These are phyloP conservation scores for Vigna angularis DNA, from an alignment of 306 rosid genomes.

Conservation along the genomic window DNA sequence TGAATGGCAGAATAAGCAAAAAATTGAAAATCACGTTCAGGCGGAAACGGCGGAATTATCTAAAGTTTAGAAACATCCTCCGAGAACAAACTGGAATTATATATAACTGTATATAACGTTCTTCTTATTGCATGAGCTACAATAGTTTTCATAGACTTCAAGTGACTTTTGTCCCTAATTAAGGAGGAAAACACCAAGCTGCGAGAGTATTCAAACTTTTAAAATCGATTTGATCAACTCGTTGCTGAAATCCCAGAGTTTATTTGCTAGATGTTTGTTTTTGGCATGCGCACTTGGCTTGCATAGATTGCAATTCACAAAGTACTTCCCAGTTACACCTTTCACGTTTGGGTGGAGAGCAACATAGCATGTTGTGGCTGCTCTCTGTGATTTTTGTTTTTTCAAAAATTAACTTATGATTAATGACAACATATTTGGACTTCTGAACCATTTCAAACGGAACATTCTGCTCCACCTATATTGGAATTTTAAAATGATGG, in stretches of 20 bases:
- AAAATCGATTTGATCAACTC: conserved; percentile 54
- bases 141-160: not conserved
- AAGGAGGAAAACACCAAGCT: not conserved
- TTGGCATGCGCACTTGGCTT: conserved; percentile 61
- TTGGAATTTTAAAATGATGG: not conserved
- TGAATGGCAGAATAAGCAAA: no score
- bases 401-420: not conserved
- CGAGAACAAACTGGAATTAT: not conserved
- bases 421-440: not conserved
- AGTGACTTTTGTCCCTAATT: not conserved
- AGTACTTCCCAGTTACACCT: conserved; percentile 77
- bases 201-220: conserved; percentile 40
- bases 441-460: not conserved
- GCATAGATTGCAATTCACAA: conserved; percentile 71
- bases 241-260: conserved; percentile 91
- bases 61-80: conserved; percentile 16
- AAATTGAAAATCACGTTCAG: no score
- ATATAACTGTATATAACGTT: not conserved
- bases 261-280: conserved; percentile 50
- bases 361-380: conserved; percentile 84
- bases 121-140: conserved; percentile 3
- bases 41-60: no score
- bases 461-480: not conserved
- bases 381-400: conserved; percentile 54
- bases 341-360: conserved; percentile 81